These are phyloP conservation scores for Baeospora myosura DNA, from an alignment of 1,284 basidiomycete species.

Conservation along the genomic window DNA sequence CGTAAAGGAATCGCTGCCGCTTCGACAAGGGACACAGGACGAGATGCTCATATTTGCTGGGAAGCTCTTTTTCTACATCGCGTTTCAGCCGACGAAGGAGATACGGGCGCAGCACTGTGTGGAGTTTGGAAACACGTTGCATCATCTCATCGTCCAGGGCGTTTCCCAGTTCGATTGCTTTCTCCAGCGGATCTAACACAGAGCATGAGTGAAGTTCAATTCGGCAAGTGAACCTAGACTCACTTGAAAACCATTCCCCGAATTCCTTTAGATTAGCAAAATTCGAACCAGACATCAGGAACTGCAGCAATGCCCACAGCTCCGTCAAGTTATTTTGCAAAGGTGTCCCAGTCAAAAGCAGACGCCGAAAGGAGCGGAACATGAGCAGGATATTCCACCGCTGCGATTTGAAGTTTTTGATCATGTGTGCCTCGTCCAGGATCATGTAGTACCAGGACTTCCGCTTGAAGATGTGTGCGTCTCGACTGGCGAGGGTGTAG, in stretches of 20 bases:
- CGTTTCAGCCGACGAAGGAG: slow-evolving; percentile 90
- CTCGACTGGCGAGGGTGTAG: slow-evolving; percentile 88
- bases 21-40: slow-evolving; percentile 90
- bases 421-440: slow-evolving; percentile 96
- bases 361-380: slow-evolving; percentile 84
- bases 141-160: slow-evolving; percentile 78
- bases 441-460: slow-evolving; percentile 97
- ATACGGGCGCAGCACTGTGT: slow-evolving; percentile 89
- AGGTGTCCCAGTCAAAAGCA: slow-evolving; percentile 90
- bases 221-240: slow-evolving; percentile 22
- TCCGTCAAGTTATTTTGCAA: slow-evolving; percentile 96
- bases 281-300: slow-evolving; percentile 89
- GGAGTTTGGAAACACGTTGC: slow-evolving; percentile 84
- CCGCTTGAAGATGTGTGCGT: slow-evolving; percentile 91
- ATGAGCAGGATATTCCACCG: slow-evolving; percentile 94
- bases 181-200: slow-evolving; percentile 88
- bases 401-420: slow-evolving; percentile 96
- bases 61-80: slow-evolving; percentile 94
- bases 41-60: slow-evolving; percentile 92
- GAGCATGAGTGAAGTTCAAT: slow-evolving; percentile 5
- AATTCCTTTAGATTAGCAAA: slow-evolving; percentile 95
- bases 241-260: slow-evolving; percentile 94
- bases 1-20: slow-evolving; percentile 93
- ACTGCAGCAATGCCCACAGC: slow-evolving; percentile 91
- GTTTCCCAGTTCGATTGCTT: slow-evolving; percentile 85